Evolutionary conservation across 2,329 filamentous ascomycete genomes (phyloP).

Genomic region (Annulohypoxylon truncatum): DNA sequence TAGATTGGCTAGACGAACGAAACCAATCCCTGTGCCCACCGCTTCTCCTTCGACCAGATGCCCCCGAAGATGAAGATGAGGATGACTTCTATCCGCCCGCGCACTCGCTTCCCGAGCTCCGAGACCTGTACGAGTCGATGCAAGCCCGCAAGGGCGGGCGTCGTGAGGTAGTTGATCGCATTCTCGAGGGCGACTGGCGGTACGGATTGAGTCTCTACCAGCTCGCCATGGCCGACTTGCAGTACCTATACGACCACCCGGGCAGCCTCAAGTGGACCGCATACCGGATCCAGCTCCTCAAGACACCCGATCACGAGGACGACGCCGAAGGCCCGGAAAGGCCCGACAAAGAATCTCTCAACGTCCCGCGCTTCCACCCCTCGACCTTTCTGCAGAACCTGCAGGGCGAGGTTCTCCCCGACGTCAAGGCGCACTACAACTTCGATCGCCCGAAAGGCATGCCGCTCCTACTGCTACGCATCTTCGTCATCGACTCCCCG

Average conservation of each 20-base stretch:
- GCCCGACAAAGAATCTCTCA: slow-evolving; percentile 60
- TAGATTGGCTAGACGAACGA: slow-evolving; percentile 80
- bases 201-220: slow-evolving; percentile 73
- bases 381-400: slow-evolving; percentile 82
- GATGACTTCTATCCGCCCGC: slow-evolving; percentile 77
- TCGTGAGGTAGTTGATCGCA: slow-evolving; percentile 71
- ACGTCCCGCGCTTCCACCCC: slow-evolving; percentile 79
- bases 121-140: slow-evolving; percentile 71
- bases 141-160: slow-evolving; percentile 70
- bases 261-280: slow-evolving; percentile 73
- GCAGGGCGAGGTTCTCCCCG: slow-evolving; percentile 77
- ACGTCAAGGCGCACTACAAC: slow-evolving; percentile 87
- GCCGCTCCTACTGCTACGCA: slow-evolving; percentile 79
- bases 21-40: slow-evolving; percentile 71
- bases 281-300: slow-evolving; percentile 67
- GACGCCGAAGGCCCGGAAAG: slow-evolving; percentile 53
- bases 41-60: slow-evolving; percentile 63
- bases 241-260: slow-evolving; percentile 74
- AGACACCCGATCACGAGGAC: slow-evolving; percentile 54
- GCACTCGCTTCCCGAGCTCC: slow-evolving; percentile 72
- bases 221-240: slow-evolving; percentile 75
- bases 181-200: slow-evolving; percentile 76
- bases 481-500: slow-evolving; percentile 83
- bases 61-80: slow-evolving; percentile 66
- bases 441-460: slow-evolving; percentile 76